phyloP scores from a whole-genome alignment of 2,329 filamentous ascomycete genomes.

The Xylaria arbuscula region DNA sequence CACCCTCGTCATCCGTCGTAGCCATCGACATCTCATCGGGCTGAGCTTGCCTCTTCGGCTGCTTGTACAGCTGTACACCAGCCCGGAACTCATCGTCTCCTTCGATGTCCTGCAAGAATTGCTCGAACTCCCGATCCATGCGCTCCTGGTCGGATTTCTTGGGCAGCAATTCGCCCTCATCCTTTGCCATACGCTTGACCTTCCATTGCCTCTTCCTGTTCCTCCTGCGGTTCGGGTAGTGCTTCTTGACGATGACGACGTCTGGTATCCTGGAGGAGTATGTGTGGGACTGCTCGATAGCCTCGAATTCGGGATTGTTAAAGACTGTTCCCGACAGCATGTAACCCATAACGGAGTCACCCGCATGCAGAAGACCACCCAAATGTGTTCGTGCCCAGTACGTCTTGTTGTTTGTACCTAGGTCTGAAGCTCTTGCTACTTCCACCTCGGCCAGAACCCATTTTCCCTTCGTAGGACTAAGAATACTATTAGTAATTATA shows the following conservation, averaged over 20 bases:
- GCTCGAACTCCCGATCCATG: slow-evolving; percentile 93
- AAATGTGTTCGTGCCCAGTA: slow-evolving; percentile 94
- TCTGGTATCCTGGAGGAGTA: slow-evolving; percentile 87
- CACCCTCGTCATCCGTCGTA: slow-evolving; percentile 69
- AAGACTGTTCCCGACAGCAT: slow-evolving; percentile 75
- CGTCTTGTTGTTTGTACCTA: slow-evolving; percentile 85
- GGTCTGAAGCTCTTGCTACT: slow-evolving; percentile 85
- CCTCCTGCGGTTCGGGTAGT: slow-evolving; percentile 82
- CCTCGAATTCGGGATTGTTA: slow-evolving; percentile 53
- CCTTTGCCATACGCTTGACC: slow-evolving; percentile 90
- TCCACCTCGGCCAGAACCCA: slow-evolving; percentile 89
- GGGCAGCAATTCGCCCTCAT: slow-evolving; percentile 87
- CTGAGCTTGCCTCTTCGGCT: slow-evolving; percentile 62
- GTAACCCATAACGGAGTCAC: slow-evolving; percentile 96
- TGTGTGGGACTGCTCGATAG: slow-evolving; percentile 79
- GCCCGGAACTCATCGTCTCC: slow-evolving; percentile 89
- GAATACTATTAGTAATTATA: slow-evolving; percentile 10
- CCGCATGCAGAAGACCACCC: slow-evolving; percentile 83
- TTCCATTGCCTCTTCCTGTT: slow-evolving; percentile 91
- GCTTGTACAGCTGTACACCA: slow-evolving; percentile 88
- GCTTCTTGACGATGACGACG: slow-evolving; percentile 96
- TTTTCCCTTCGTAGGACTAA: slow-evolving; percentile 76
- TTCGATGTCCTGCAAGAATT: slow-evolving; percentile 96
- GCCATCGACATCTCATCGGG: slow-evolving; percentile 75
- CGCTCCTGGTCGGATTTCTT: slow-evolving; percentile 89